Evolutionary conservation across 805 yeast genomes (phyloP).

Genomic region (Lipomyces orientalis): DNA sequence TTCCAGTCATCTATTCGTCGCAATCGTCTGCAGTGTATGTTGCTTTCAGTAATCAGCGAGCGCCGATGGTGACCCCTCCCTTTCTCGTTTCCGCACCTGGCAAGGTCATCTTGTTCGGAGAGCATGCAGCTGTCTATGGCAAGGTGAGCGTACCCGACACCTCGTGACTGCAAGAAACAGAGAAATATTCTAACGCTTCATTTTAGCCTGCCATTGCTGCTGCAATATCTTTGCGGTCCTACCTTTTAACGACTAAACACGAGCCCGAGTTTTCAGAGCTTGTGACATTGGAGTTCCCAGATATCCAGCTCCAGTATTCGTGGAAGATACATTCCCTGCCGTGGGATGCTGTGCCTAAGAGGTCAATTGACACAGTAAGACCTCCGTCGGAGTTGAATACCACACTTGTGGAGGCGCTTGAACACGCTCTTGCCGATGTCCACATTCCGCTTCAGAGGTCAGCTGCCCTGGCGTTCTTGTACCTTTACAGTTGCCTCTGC

Average conservation of each 20-base stretch:
- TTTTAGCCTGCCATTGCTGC: slow-evolving; percentile 91
- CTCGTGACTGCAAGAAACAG: neutral
- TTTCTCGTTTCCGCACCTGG: slow-evolving; percentile 94
- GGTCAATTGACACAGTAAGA: slow-evolving; percentile 31
- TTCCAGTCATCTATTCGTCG: neutral
- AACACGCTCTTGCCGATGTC: slow-evolving; percentile 53
- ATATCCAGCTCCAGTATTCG: slow-evolving; percentile 65
- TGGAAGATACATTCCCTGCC: slow-evolving; percentile 73
- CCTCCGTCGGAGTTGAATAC: slow-evolving; percentile 57
- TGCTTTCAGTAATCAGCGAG: neutral
- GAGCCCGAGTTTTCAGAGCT: slow-evolving; percentile 47
- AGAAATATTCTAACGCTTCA: slow-evolving; percentile 9
- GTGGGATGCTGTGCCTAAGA: slow-evolving; percentile 51
- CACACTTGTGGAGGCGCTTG: slow-evolving; percentile 58
- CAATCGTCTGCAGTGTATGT: neutral
- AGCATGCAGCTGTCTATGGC: slow-evolving; percentile 92
- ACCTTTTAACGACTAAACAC: slow-evolving; percentile 65
- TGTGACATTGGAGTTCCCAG: slow-evolving; percentile 79
- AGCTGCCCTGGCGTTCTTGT: slow-evolving; percentile 84
- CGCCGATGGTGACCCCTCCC: slow-evolving; percentile 47
- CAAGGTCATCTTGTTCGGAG: slow-evolving; percentile 93
- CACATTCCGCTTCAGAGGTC: slow-evolving; percentile 67
- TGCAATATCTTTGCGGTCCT: slow-evolving; percentile 84
- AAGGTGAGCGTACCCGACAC: slow-evolving; percentile 48
- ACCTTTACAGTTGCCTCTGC: slow-evolving; percentile 70